phyloP scores from a whole-genome alignment of 2,329 filamentous ascomycete genomes.

The Alternaria conjuncta region DNA sequence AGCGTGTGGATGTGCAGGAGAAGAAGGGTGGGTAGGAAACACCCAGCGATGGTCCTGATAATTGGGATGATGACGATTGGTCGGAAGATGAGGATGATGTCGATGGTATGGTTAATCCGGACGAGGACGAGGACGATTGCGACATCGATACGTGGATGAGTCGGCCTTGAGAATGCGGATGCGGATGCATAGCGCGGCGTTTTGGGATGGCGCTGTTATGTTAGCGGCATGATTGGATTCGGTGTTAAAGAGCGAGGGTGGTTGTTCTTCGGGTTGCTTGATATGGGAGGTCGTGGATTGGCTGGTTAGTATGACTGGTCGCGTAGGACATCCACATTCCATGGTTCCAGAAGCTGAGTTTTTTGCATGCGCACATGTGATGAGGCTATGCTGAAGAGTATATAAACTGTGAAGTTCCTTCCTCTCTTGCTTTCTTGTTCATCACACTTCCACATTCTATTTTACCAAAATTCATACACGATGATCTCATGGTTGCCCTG shows the following conservation, averaged over 20 bases:
- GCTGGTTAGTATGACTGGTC: neutral
- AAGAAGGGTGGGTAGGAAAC: conserved; percentile 30
- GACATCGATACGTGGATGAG: neutral
- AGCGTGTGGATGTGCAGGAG: conserved; percentile 34
- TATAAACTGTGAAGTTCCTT: neutral
- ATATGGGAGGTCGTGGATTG: too few species aligned
- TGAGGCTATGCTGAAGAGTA: neutral
- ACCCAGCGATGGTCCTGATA: neutral
- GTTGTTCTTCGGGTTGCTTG: neutral
- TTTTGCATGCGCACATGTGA: neutral
- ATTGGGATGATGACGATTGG: neutral
- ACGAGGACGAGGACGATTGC: neutral
- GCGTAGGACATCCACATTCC: neutral
- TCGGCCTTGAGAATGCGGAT: neutral
- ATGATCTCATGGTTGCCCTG: neutral
- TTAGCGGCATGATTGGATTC: neutral
- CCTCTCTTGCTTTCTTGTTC: neutral
- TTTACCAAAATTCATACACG: neutral
- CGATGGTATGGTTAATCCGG: neutral
- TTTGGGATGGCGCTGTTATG: neutral
- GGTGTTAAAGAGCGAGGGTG: neutral
- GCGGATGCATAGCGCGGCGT: neutral
- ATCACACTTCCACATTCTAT: neutral
- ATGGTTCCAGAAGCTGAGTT: neutral
- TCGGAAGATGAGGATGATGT: neutral